A percentile compares a stretch with the other conserved stretches of the same genome.
phyloP scores from a whole-genome alignment of 2,329 filamentous ascomycete genomes.

The Neonectria sp. region DNA sequence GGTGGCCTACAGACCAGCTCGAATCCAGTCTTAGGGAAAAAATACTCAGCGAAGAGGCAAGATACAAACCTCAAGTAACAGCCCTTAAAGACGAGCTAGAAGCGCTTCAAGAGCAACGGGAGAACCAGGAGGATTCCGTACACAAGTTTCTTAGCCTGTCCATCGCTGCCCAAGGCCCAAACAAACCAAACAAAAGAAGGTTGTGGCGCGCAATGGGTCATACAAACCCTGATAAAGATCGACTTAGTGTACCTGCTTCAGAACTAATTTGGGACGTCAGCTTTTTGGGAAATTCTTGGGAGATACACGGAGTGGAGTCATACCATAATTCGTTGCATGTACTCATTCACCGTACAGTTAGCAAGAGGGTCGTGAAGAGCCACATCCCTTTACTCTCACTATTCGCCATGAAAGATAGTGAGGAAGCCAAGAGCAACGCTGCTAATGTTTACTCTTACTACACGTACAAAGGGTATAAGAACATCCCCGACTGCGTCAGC shows the following conservation, averaged over 20 bases:
- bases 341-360: constrained; percentile 1
- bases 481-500: background rate
- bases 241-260: constrained; percentile 1
- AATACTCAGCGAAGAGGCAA: background rate
- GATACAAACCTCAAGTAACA: constrained; percentile 1
- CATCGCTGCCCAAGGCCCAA: background rate
- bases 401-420: background rate
- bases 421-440: background rate
- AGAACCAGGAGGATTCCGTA: background rate
- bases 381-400: constrained; percentile 1
- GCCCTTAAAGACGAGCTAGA: background rate
- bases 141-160: background rate
- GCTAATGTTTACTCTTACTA: background rate
- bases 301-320: background rate
- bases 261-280: background rate
- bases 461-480: background rate
- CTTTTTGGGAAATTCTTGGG: background rate
- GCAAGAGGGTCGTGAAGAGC: background rate
- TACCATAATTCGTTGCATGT: background rate
- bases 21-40: background rate
- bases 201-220: background rate
- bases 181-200: background rate
- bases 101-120: background rate
- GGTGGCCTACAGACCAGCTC: background rate
- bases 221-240: constrained; percentile 1